These are phyloP conservation scores for Geotrichum phurueaensis DNA, from an alignment of 1,139 yeast species.

Conservation along the genomic window DNA sequence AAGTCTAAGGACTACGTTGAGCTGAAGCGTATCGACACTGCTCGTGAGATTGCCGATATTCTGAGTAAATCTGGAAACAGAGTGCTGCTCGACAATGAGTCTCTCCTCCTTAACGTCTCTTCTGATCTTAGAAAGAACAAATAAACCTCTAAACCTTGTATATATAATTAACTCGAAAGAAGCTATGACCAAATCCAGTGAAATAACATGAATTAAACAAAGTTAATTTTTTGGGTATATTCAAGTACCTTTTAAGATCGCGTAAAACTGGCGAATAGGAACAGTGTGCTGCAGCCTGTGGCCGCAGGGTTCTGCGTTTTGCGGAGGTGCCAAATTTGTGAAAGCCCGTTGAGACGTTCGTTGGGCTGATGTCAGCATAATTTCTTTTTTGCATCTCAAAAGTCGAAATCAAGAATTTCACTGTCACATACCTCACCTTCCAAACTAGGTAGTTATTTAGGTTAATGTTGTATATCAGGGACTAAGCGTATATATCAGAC, in stretches of 20 bases:
- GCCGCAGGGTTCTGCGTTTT: not conserved
- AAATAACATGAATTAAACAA: not conserved
- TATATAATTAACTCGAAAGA: not conserved
- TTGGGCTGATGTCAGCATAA: not conserved
- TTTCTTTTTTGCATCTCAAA: not conserved
- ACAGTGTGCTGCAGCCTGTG: not conserved
- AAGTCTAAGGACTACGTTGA: constrained; percentile 94
- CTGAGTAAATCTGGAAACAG: constrained; percentile 84
- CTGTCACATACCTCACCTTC: not conserved
- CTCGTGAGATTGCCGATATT: constrained; percentile 87
- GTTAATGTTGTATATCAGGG: not conserved
- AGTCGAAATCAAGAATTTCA: not conserved
- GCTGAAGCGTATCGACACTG: constrained; percentile 93
- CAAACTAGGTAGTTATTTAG: not conserved
- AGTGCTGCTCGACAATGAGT: constrained; percentile 85
- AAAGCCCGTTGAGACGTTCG: not conserved
- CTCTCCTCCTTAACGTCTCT: constrained; percentile 82
- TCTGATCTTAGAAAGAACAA: constrained; percentile 42
- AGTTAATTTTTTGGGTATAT: not conserved
- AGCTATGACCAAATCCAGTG: not conserved
- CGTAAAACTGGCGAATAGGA: not conserved
- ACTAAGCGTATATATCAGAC: not conserved
- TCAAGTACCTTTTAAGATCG: not conserved
- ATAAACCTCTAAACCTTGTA: constrained; percentile 3
- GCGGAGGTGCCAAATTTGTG: not conserved